Evolutionary conservation across 352 stramenopile species (phyloP).

Genomic region (Phytopythium helicoides): DNA sequence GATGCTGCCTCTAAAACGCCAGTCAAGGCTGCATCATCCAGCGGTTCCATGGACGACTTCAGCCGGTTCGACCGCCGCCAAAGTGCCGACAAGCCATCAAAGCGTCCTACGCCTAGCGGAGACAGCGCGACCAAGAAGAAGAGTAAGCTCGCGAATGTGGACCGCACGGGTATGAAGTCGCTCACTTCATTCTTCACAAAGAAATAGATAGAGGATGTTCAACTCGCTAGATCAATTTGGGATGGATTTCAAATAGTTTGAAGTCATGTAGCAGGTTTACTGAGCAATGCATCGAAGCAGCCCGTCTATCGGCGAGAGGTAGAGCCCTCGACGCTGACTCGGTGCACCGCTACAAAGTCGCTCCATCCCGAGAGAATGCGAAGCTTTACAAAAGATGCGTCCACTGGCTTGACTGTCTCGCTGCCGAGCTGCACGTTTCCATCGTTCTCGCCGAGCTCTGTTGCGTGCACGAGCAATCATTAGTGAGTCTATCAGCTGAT

Average conservation of each 20-base stretch:
- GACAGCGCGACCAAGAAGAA: slow-evolving; percentile 61
- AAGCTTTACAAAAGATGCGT: slow-evolving; percentile 83
- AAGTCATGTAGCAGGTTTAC: neutral
- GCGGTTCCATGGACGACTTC: slow-evolving; percentile 29
- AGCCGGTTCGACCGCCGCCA: slow-evolving; percentile 33
- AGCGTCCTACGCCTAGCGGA: slow-evolving; percentile 31
- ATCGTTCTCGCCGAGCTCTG: slow-evolving; percentile 77
- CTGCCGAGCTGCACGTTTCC: slow-evolving; percentile 81
- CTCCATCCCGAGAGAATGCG: slow-evolving; percentile 82
- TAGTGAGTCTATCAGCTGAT: neutral
- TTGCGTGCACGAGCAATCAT: neutral
- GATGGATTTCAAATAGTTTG: neutral
- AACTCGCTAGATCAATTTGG: neutral
- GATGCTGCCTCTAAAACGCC: slow-evolving; percentile 3
- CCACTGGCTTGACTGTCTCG: slow-evolving; percentile 64
- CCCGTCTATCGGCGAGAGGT: slow-evolving; percentile 31
- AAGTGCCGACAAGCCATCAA: slow-evolving; percentile 22
- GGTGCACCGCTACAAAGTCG: slow-evolving; percentile 76
- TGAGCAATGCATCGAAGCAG: neutral
- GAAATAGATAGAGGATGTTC: slow-evolving; percentile 33
- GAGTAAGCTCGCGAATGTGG: slow-evolving; percentile 75
- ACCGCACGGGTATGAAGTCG: slow-evolving; percentile 81
- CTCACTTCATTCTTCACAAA: slow-evolving; percentile 82
- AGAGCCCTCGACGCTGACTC: slow-evolving; percentile 79
- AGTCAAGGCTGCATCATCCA: slow-evolving; percentile 10